Evolutionary conservation across 352 stramenopile genomes (phyloP), one percentile per base, ranked within the genome.

Genomic region (Pythium apleroticum): DNA sequence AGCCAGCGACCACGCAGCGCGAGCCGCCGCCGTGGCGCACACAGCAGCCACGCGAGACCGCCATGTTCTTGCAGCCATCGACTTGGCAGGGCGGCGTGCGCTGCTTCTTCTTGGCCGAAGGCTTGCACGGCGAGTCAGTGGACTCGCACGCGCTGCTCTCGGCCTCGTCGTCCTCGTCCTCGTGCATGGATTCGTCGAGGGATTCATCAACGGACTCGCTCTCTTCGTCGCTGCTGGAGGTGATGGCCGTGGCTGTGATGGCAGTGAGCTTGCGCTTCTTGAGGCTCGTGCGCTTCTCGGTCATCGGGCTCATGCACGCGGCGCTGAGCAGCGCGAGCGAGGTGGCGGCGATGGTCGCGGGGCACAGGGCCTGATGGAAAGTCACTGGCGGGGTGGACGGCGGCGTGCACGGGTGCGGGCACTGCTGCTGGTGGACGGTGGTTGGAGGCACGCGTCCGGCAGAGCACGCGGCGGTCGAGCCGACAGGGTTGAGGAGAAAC

Each of bases 51-150:
- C 75, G 77, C 11, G 80, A 84, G 19, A 87, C 77, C 2, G 76
- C 82, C 35, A 84, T 75, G 60, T 86, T 90, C 55, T 71, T 78
- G 70, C 83, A 92, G 17, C 81, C 83, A 39, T 79, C 76, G 45
- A 89, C 82, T 48, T 86, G 79, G 62, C 82, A 91, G 28, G 77
- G 70, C 15, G 75, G 78, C 43, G 78, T 83, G 57, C 84, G 84
- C 37, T 71, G 71, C 71, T 86, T 86, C 62, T 68, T 69, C 53
- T 71, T 74, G 52, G 33, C 24, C 15, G 52, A 17, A 7, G 52
- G 27, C 33, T 46, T 60, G 45, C 37, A 30, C 6, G 45, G 35
- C 30, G 19, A 37, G 17, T 12, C 33, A 3, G 14, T 24, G 20
- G 19, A 48, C 19, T 48, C 52, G 33, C n/a, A 45, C 4, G 17